Base-by-base conservation (phyloP, 2,329 filamentous ascomycete species). In the Dactylellina drechsleri region DNA sequence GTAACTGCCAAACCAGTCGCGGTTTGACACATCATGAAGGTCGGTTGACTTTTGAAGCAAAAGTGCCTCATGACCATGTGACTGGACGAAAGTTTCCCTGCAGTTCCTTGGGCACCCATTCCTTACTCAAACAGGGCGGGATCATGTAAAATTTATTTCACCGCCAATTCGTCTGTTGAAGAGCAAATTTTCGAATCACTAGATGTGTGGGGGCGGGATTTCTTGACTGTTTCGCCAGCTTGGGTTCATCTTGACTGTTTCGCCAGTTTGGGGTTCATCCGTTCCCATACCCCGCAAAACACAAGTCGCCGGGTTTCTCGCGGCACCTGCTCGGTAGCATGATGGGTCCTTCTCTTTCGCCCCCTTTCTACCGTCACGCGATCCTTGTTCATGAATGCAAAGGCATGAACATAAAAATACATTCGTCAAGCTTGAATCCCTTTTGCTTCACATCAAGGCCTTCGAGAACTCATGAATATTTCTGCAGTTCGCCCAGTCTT, bases 21-120 rank as follows among this genome's bases (percentile, higher is more conserved):
- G 62, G 58, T 58, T 57, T 47, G 70, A 74, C 70, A 74, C 70
- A 74, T 74, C 68, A 67, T 47, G 49, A 59, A 15, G 28, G 28
- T 18, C 28, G 28, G 31, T 58, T 4, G 16, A 45, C 36, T 15
- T 36, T 16, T 43, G 36, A 12, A 58, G 54, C 10, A 26, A 16
- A 15, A 45, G 13, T 49, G 28, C 66, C 66, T 70, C 49, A 57
- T 70, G 66, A 70, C 57, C 57, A 57, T 20, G 13, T 47, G 50
- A 50, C 40, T 8, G 31, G 31, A 36, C 6, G 31, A 36, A 36
- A 36, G 26, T 62, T 23, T 49, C 57, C 23, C 20, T 60, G 57
- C 57, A 60, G 57, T 20, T 41, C 49, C 31, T 47, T 62, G 23
- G 4, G 66, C 57, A 62, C 41, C 16, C 59, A 41, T 52, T 41